phyloP scores from a whole-genome alignment of 768 basidiomycete species.

The Hortiboletus campestris region DNA sequence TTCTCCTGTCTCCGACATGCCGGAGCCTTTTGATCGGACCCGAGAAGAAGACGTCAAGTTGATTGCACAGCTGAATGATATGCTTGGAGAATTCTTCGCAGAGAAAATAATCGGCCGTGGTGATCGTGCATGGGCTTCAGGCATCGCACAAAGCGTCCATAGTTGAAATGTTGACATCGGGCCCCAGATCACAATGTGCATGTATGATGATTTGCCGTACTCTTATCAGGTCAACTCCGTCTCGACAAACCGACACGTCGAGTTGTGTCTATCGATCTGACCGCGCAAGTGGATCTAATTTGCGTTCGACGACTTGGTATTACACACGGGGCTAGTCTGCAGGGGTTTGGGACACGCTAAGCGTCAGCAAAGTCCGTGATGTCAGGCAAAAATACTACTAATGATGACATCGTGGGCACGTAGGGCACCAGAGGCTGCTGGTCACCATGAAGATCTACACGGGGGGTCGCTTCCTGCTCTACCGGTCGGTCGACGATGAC shows the following conservation, averaged over 20 bases:
- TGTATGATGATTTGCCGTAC: not conserved
- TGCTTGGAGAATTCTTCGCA: constrained; percentile 64
- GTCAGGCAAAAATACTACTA: too few relatives aligned
- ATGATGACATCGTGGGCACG: too few relatives aligned
- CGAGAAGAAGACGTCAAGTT: constrained; percentile 49
- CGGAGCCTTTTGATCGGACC: constrained; percentile 52
- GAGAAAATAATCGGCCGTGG: constrained; percentile 42
- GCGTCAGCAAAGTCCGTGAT: too few relatives aligned
- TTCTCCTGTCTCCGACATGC: constrained; percentile 54
- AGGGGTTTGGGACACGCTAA: too few relatives aligned
- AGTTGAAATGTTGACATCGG: constrained; percentile 3
- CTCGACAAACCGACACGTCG: too few relatives aligned
- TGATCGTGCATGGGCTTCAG: constrained; percentile 66
- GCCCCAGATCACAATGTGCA: not conserved
- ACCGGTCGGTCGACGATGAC: constrained; percentile 15
- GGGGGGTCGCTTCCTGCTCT: constrained; percentile 20
- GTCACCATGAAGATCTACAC: too few relatives aligned
- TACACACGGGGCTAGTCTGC: too few relatives aligned
- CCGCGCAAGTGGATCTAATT: not conserved
- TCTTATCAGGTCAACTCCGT: not conserved
- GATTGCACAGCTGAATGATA: constrained; percentile 46
- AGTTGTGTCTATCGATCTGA: not conserved
- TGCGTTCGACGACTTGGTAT: too few relatives aligned
- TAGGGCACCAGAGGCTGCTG: too few relatives aligned
- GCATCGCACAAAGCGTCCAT: constrained; percentile 42